Evolutionary conservation across 495 filamentous ascomycete species (phyloP), one percentile per base, ranked within the genome.

Genomic region (Annulohypoxylon stygium): DNA sequence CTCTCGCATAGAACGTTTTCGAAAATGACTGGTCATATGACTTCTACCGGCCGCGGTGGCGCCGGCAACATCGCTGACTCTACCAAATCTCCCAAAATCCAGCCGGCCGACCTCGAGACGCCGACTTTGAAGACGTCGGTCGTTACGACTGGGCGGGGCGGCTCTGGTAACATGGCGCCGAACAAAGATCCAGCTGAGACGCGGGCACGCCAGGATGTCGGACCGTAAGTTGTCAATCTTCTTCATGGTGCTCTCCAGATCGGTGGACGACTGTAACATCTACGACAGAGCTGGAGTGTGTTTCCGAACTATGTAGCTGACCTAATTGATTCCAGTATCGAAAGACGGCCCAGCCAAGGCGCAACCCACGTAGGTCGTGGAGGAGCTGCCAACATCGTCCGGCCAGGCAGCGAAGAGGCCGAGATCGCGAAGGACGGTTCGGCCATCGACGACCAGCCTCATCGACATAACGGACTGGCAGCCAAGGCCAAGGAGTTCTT

Each of bases 161-260:
- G 84, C 41, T 81, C 81, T 9, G 93, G 92, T 23, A 95, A 95
- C 80, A 94, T 95, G 91, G 84, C 90, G 18, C 81, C 81, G 61
- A 86, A 89, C 72, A 87, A 87, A 60, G 90, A 94, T 69, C 89
- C 90, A 3, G 82, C 85, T 16, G 81, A 93, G 71, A 93, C 95
- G 45, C 89, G 95, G 60, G 84, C 87, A 51, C 90, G 88, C 37
- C 95, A 98, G 79, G 95, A 97, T 78, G 93, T 97, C 63, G 89
- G 84, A 30, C 84, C 88, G 83, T 86, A 81, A 69, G 84, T 79
- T 43, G 16, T 3, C 1, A 3, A 9, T 43, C 6, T 9, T 60
- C 6, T n/a, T 7, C 2, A 6, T 4, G 0, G 30, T 2, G 30
- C 2, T 1, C 2, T 3, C 5, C 3, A 3, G 30, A 30, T 6